phyloP scores from a whole-genome alignment of 2,329 filamentous ascomycete species.

The Fusarium verrucosum region DNA sequence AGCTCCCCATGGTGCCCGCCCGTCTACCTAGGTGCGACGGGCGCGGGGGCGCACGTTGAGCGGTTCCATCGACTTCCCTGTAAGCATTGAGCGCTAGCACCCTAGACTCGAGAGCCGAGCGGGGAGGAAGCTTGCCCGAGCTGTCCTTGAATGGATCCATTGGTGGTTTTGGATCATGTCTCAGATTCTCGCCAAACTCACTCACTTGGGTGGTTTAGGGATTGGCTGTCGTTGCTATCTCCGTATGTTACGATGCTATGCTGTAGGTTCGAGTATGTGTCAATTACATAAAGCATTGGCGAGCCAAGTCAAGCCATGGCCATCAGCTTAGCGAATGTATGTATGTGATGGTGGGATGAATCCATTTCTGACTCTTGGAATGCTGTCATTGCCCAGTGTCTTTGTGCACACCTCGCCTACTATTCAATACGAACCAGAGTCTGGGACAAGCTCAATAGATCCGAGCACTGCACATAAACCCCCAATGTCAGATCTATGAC shows the following conservation, averaged over 20 bases:
- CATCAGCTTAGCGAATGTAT: conserved; percentile 10
- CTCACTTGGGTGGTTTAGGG: too few relatives aligned
- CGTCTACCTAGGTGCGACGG: too few relatives aligned
- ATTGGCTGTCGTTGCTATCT: too few relatives aligned
- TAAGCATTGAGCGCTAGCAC: conserved; percentile 13
- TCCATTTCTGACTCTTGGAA: not conserved
- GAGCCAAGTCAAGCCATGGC: not conserved
- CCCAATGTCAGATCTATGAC: not conserved
- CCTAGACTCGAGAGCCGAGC: conserved; percentile 9
- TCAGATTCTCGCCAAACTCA: conserved; percentile 29
- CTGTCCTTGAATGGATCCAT: conserved; percentile 11
- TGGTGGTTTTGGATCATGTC: conserved; percentile 31
- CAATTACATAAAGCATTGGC: not conserved
- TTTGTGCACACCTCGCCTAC: not conserved
- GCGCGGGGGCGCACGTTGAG: conserved; percentile 22
- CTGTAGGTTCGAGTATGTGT: not conserved
- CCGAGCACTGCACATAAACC: not conserved
- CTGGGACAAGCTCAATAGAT: not conserved
- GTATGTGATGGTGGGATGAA: conserved; percentile 24
- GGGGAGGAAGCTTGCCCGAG: conserved; percentile 21
- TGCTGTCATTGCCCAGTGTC: not conserved
- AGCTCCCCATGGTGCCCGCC: conserved; percentile 16
- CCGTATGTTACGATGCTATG: not conserved
- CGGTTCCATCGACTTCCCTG: conserved; percentile 23
- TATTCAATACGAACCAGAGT: not conserved